Base-by-base conservation (phyloP, 148 eudicot species). In the Silene latifolia region DNA sequence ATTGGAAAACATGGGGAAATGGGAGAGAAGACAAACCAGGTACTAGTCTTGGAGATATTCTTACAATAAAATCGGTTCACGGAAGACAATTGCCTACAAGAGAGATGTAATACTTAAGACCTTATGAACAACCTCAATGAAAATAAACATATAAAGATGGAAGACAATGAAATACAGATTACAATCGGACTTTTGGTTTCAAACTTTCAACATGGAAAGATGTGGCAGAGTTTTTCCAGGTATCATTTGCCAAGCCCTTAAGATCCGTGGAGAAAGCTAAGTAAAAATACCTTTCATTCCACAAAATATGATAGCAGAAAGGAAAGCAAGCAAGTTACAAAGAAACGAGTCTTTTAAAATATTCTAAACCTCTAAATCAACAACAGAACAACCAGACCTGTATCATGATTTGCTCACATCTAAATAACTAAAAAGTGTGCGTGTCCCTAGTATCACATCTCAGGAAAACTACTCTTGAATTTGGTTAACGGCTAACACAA, bases 61-160 rank as follows among this genome's bases (percentile, higher is more conserved):
- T 87, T 89, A 86, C 98, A 93, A n/a, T 23, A 93, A 23, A 78
- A 93, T 93, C 69, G 97, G 98, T 84, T 93, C 98, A 71, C 98
- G 87, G 68, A 93, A 93, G 59, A 93, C 98, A 19, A 90, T n/a
- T 91, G 17, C 98, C 98, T 93, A 70, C 76, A 78, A 54, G 47
- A 44, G 8, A 80, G 76, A 51, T 42, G 47, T 25, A n/a, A n/a
- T n/a, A n/a, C n/a, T n/a, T n/a, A 71, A 57, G n/a, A n/a, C 57
- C 62, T 80, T 13, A 20, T 47, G 57, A 42, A 71, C 56, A 7
- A 35, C 9, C 47, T 15, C 21, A 53, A 51, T 51, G 61, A 71
- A 53, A 24, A 54, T 25, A 71, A 53, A 71, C 39, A 51, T 25
- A 39, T 6, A 13, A 42, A 18, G n/a, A 44, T 67, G 14, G 14